These are phyloP conservation scores for Yamadazyma paraphyllophila DNA, from an alignment of 805 yeast genomes.

Conservation along the genomic window DNA sequence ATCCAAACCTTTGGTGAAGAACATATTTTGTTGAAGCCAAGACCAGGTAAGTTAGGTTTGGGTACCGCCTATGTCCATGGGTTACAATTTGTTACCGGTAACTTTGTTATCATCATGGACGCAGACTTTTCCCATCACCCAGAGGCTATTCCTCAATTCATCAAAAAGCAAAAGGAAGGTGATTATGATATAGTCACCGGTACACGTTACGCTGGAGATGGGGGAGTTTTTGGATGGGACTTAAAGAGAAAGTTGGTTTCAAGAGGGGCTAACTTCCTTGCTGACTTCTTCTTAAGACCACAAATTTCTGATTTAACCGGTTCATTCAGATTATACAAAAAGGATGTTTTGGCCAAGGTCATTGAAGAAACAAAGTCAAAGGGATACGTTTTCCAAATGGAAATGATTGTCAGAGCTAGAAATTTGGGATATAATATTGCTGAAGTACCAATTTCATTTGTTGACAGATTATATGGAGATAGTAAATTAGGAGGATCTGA, in stretches of 20 bases:
- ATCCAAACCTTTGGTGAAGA: slow-evolving; percentile 56
- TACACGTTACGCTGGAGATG: slow-evolving; percentile 76
- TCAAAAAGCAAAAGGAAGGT: slow-evolving; percentile 54
- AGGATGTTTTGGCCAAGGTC: slow-evolving; percentile 62
- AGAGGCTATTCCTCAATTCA: slow-evolving; percentile 73
- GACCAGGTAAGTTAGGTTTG: slow-evolving; percentile 75
- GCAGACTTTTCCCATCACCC: slow-evolving; percentile 85
- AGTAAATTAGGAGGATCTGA: slow-evolving; percentile 79
- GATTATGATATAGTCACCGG: slow-evolving; percentile 55
- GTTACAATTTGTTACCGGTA: slow-evolving; percentile 65
- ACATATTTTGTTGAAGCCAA: slow-evolving; percentile 62
- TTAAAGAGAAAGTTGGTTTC: slow-evolving; percentile 74
- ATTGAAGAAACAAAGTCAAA: slow-evolving; percentile 68
- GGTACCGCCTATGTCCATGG: slow-evolving; percentile 85
- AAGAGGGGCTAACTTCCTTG: slow-evolving; percentile 78
- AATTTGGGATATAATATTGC: slow-evolving; percentile 70
- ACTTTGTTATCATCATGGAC: slow-evolving; percentile 78
- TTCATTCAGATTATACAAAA: slow-evolving; percentile 71
- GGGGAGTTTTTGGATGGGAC: slow-evolving; percentile 86
- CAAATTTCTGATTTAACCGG: slow-evolving; percentile 75
- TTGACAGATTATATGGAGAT: slow-evolving; percentile 77
- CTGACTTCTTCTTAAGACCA: slow-evolving; percentile 69
- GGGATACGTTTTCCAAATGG: slow-evolving; percentile 87
- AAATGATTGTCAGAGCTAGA: slow-evolving; percentile 82
- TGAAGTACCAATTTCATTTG: slow-evolving; percentile 77